phyloP scores from a whole-genome alignment of 2,329 filamentous ascomycete species.

The Sporothrix curviconia region DNA sequence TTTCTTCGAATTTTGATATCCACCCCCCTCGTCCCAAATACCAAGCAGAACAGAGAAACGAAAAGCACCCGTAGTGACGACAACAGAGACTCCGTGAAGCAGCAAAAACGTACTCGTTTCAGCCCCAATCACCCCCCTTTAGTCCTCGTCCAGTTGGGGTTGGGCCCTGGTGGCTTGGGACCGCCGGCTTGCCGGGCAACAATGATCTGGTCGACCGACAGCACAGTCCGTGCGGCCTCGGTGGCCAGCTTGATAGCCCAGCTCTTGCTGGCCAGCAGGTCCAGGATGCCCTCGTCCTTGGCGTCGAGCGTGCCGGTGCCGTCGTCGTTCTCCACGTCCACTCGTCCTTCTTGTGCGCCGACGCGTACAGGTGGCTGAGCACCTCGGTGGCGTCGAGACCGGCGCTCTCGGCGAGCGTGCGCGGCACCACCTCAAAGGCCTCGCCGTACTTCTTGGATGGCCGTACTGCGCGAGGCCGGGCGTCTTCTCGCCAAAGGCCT shows the following conservation, averaged over 20 bases:
- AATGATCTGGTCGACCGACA: constrained; percentile 98
- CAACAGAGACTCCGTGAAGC: neutral
- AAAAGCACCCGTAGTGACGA: neutral
- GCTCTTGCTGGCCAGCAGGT: constrained; percentile 83
- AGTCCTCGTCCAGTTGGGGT: constrained; percentile 44
- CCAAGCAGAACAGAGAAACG: neutral
- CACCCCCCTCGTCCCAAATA: neutral
- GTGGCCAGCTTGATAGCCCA: constrained; percentile 98
- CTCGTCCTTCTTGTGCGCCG: constrained; percentile 80
- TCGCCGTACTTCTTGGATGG: constrained; percentile 96
- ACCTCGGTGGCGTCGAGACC: constrained; percentile 97
- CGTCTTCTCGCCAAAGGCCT: constrained; percentile 84
- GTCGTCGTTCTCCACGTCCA: constrained; percentile 83
- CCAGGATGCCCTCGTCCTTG: constrained; percentile 80
- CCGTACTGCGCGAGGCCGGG: constrained; percentile 89
- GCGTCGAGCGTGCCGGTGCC: constrained; percentile 77
- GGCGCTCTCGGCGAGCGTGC: constrained; percentile 88
- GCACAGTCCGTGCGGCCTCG: constrained; percentile 84
- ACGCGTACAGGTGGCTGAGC: constrained; percentile 83
- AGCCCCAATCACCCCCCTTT: neutral
- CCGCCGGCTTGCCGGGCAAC: constrained; percentile 95
- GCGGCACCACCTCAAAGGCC: constrained; percentile 93
- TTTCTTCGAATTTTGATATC: neutral
- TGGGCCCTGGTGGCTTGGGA: constrained; percentile 91
- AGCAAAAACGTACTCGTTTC: neutral